phyloP scores from a whole-genome alignment of 495 filamentous ascomycete species.

The Penicillium egyptiacum region DNA sequence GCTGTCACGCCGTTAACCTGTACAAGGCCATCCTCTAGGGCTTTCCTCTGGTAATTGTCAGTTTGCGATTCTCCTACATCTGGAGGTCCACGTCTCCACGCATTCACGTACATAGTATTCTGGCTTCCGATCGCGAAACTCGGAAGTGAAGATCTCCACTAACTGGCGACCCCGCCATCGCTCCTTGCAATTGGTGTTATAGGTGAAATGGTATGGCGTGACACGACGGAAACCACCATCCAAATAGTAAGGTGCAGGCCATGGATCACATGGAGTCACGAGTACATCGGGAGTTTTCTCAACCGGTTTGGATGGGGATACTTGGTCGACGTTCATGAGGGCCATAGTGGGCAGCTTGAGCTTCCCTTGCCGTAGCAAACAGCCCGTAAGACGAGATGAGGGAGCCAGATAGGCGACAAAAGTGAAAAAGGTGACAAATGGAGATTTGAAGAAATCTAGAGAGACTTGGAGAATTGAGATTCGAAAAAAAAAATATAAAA shows the following conservation, averaged over 20 bases:
- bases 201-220: slow-evolving; percentile 87
- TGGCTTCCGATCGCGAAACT: slow-evolving; percentile 74
- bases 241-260: slow-evolving; percentile 70
- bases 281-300: slow-evolving; percentile 53
- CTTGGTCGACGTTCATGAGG: slow-evolving; percentile 48
- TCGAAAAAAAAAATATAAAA: too few relatives aligned
- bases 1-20: slow-evolving; percentile 67
- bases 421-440: too few relatives aligned
- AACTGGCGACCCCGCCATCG: slow-evolving; percentile 76
- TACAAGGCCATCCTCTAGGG: slow-evolving; percentile 75
- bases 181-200: slow-evolving; percentile 91
- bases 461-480: too few relatives aligned
- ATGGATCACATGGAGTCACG: slow-evolving; percentile 63
- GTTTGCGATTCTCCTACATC: neutral
- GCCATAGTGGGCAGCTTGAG: slow-evolving; percentile 54
- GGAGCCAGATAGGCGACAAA: slow-evolving; percentile 50
- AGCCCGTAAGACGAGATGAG: slow-evolving; percentile 58
- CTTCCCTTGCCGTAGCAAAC: slow-evolving; percentile 56
- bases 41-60: slow-evolving; percentile 58
- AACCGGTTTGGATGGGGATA: slow-evolving; percentile 36
- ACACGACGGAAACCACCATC: slow-evolving; percentile 79
- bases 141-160: slow-evolving; percentile 76
- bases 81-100: neutral
- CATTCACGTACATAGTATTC: slow-evolving; percentile 74
- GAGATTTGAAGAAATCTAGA: too few relatives aligned